Base-by-base conservation (phyloP, 805 yeast genomes). In the Starmerella bacillaris region DNA sequence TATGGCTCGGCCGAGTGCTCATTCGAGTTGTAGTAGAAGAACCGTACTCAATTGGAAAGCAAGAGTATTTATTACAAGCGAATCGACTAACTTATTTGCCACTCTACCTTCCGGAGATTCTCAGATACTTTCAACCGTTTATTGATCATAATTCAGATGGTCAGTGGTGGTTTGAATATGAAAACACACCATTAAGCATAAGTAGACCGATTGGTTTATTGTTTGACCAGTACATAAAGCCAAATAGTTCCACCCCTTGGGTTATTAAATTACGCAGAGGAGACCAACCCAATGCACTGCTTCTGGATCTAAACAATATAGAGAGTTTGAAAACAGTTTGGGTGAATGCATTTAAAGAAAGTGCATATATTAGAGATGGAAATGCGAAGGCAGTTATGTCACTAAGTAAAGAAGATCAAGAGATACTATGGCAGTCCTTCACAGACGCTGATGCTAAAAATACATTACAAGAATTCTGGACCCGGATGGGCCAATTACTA, bases 261-360 rank as follows among this genome's bases (percentile, higher is more conserved):
- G 57, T 54, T 5, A 38, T 75, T 20, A 49, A 47, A 1, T 43
- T 74, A 14, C 63, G 56, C 30, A 50, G 57, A 32, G 59, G 63
- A 5, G 50, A 56, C 21, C 60, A 60, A 33, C 76, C 78, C 2
- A 33, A 41, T 0, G 64, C 60, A 3, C 53, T 58, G 19, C 46
- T 75, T 17, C 57, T 69, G 11, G 61, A 69, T 31, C 36, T 53
- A 32, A 37, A 55, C 2, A 47, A 46, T 3, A n/a, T 31, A 37
- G 41, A 47, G 18, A 49, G 61, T 9, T 43, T 70, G 38, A 62
- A 55, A 30, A 67, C 64, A 34, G 64, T 68, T 33, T 74, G 89
- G 74, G 58, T 73, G 40, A 83, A 86, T 50, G 82, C 72, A 39
- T 57, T 82, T 51, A 86, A 89, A 48, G 95, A 86, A 49, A 67